phyloP scores from a whole-genome alignment of 495 filamentous ascomycete species.

The Opeltia flavorubescens region DNA sequence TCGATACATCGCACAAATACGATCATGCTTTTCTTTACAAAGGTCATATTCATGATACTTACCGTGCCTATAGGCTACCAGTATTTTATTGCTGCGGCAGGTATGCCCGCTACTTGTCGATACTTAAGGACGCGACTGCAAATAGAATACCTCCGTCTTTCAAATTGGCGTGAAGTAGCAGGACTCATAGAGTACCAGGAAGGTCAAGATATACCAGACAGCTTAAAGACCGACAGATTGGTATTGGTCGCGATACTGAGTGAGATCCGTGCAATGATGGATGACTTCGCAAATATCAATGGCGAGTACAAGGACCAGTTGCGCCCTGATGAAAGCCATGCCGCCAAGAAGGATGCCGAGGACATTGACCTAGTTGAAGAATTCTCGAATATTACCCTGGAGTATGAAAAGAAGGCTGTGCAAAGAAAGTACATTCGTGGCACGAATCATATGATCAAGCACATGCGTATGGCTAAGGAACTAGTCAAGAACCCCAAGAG shows the following conservation, averaged over 20 bases:
- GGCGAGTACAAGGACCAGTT: background rate
- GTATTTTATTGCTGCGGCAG: too few relatives aligned
- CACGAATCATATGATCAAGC: background rate
- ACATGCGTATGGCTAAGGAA: background rate
- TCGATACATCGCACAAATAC: too few relatives aligned
- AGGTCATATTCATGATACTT: too few relatives aligned
- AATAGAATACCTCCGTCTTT: conserved; percentile 10
- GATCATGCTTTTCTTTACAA: too few relatives aligned
- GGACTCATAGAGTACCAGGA: conserved; percentile 7
- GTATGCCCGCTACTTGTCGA: too few relatives aligned
- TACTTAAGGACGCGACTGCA: conserved; percentile 6
- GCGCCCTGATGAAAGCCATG: background rate
- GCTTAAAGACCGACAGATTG: conserved; percentile 7
- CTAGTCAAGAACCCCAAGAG: conserved; percentile 5
- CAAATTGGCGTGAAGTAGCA: conserved; percentile 10
- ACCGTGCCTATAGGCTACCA: too few relatives aligned
- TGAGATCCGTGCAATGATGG: conserved; percentile 8
- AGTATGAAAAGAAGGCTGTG: background rate
- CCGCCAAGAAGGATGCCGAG: background rate
- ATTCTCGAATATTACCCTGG: background rate
- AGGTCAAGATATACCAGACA: conserved; percentile 3
- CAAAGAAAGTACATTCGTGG: background rate
- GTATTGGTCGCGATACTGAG: conserved; percentile 5
- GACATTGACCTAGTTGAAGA: conserved; percentile 1
- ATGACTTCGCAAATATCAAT: conserved; percentile 3